A percentile compares a stretch with the other conserved stretches of the same genome.
Conservation (phyloP, 2,329 filamentous ascomycete genomes). For the Acrodontium crateriforme region DNA sequence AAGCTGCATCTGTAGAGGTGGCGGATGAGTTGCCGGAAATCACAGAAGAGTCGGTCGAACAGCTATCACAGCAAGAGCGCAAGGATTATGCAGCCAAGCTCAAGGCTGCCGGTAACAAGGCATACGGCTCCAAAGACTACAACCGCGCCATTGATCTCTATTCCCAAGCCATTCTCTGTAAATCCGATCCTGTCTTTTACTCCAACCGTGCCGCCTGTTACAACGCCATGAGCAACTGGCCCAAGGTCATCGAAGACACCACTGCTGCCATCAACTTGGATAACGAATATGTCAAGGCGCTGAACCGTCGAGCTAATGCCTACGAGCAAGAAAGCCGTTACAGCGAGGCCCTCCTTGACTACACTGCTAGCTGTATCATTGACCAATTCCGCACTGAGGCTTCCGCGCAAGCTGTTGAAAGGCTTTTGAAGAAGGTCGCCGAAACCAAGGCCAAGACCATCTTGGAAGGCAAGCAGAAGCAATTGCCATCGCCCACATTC, state of each 20-base stretch:
- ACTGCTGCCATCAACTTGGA: slow-evolving; percentile 89
- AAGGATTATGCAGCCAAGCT: slow-evolving; percentile 81
- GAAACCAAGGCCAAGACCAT: slow-evolving; percentile 89
- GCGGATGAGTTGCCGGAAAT: slow-evolving; percentile 37
- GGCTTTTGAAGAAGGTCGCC: slow-evolving; percentile 90
- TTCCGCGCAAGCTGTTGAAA: slow-evolving; percentile 80
- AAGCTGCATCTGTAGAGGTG: slow-evolving; percentile 22
- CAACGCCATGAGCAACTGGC: slow-evolving; percentile 85
- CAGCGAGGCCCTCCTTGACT: slow-evolving; percentile 91
- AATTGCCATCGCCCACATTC: slow-evolving; percentile 88
- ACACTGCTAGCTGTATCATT: slow-evolving; percentile 97
- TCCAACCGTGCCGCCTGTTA: slow-evolving; percentile 97
- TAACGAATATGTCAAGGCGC: slow-evolving; percentile 89
- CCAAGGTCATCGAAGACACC: slow-evolving; percentile 92
- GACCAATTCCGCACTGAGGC: slow-evolving; percentile 89
- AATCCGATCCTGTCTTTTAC: slow-evolving; percentile 94
- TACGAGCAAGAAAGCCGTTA: slow-evolving; percentile 88
- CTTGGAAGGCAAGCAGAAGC: slow-evolving; percentile 64
- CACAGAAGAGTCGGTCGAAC: slow-evolving; percentile 30
- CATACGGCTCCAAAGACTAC: slow-evolving; percentile 89
- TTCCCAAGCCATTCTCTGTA: slow-evolving; percentile 90
- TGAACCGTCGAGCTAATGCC: slow-evolving; percentile 90
- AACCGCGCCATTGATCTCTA: slow-evolving; percentile 89
- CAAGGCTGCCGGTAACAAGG: slow-evolving; percentile 92
- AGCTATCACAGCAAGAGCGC: slow-evolving; percentile 48